These are phyloP conservation scores for Tephrocybe sp. DNA, from an alignment of 768 basidiomycete genomes.

Conservation along the genomic window DNA sequence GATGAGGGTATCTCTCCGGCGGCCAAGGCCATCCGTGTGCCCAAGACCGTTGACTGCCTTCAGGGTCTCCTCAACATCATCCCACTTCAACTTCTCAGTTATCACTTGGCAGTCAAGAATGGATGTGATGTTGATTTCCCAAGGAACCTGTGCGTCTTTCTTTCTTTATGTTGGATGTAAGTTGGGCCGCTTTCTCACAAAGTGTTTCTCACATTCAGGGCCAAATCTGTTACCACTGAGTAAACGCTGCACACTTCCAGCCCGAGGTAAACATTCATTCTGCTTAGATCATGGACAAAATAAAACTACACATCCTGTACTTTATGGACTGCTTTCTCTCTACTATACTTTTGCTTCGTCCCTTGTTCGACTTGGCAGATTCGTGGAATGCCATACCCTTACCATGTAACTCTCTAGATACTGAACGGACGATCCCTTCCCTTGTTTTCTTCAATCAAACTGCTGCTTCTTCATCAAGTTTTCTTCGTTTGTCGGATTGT, in stretches of 20 bases:
- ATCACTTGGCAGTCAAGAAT: conserved; percentile 93
- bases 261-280: neutral
- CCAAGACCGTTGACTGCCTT: conserved; percentile 89
- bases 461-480: too few species aligned
- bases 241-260: conserved; percentile 34
- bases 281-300: conserved; percentile 14
- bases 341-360: neutral
- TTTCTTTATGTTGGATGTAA: conserved; percentile 1
- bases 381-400: conserved; percentile 6
- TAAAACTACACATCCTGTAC: conserved; percentile 23
- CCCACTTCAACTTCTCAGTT: conserved; percentile 92
- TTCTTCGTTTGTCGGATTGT: too few species aligned
- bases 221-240: conserved; percentile 76
- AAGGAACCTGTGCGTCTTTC: conserved; percentile 75
- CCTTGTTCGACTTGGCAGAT: neutral
- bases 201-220: conserved; percentile 35
- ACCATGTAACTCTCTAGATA: neutral
- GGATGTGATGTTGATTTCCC: conserved; percentile 99
- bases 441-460: too few species aligned
- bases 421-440: too few species aligned
- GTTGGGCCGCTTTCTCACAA: conserved; percentile 9
- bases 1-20: conserved; percentile 74
- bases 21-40: conserved; percentile 90
- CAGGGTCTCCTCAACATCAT: conserved; percentile 97
- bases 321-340: conserved; percentile 7